Percentiles rank a stretch among this genome's conserved stretches.
Evolutionary conservation across 805 yeast species (phyloP).

Genomic region (Metschnikowia cubensis): DNA sequence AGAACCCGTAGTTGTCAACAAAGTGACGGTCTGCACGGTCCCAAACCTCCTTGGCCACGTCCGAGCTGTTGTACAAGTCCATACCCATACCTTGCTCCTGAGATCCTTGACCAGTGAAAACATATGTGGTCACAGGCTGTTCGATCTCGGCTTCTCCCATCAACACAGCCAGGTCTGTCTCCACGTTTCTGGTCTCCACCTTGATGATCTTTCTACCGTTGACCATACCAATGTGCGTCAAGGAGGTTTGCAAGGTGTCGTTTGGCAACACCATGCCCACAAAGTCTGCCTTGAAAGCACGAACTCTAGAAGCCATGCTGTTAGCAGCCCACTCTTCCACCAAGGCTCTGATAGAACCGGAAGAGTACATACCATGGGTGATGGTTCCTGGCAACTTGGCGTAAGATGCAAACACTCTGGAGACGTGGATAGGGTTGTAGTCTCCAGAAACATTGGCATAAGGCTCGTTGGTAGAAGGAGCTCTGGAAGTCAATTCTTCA

Average conservation of each 20-base stretch:
- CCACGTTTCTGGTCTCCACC: constrained; percentile 82
- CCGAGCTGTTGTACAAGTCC: constrained; percentile 90
- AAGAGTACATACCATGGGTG: constrained; percentile 98
- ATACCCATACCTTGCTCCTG: constrained; percentile 99
- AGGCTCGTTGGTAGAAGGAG: constrained; percentile 95
- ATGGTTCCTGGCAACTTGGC: constrained; percentile 96
- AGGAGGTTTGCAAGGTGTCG: constrained; percentile 77
- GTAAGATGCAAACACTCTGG: constrained; percentile 88
- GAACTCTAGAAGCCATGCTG: constrained; percentile 90
- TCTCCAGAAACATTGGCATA: constrained; percentile 98
- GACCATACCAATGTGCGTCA: constrained; percentile 97
- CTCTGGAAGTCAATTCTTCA: constrained; percentile 61
- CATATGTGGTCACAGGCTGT: constrained; percentile 94
- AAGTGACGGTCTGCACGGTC: constrained; percentile 96
- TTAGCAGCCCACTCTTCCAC: constrained; percentile 99
- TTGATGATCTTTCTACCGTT: constrained; percentile 97
- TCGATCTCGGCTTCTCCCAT: constrained; percentile 98
- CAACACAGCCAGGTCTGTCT: constrained; percentile 73
- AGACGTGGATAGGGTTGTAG: constrained; percentile 96
- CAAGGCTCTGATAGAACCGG: constrained; percentile 90
- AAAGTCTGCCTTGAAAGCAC: constrained; percentile 87
- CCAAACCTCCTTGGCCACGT: constrained; percentile 94
- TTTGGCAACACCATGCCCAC: constrained; percentile 98
- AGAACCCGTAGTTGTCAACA: constrained; percentile 91
- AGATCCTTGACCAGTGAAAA: constrained; percentile 99